Percentiles rank a stretch among this genome's conserved stretches.
These are phyloP conservation scores for Kwoniella shivajii DNA, from an alignment of 1,284 basidiomycete species.

Conservation along the genomic window DNA sequence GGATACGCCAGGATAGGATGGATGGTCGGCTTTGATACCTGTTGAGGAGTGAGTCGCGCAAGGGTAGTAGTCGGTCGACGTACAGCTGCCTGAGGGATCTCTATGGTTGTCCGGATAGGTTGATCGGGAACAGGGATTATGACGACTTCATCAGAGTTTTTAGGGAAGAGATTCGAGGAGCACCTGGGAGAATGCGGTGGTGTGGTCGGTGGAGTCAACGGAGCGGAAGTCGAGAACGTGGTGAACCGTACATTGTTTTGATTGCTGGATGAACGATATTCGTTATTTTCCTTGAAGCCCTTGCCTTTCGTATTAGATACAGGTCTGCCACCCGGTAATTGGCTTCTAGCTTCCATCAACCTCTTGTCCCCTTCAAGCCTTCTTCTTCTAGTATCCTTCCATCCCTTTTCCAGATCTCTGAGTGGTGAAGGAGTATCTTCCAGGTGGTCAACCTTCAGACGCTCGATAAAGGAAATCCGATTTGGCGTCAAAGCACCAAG, in stretches of 20 bases:
- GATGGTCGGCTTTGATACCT: not conserved
- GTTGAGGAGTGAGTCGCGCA: not conserved
- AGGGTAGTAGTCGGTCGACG: no score
- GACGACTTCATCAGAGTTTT: no score
- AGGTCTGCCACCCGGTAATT: no score
- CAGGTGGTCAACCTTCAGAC: not conserved
- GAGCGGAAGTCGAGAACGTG: slow-evolving; percentile 10
- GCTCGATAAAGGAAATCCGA: no score
- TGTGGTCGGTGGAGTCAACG: slow-evolving; percentile 14
- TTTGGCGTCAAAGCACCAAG: no score
- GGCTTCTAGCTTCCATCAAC: no score
- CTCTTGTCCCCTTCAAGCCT: no score
- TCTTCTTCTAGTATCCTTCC: slow-evolving; percentile 31
- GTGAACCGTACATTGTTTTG: slow-evolving; percentile 7
- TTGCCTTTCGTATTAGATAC: not conserved
- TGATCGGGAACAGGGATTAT: no score
- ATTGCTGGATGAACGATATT: not conserved
- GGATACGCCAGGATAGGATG: slow-evolving; percentile 23
- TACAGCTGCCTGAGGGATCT: no score
- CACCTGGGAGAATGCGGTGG: not conserved
- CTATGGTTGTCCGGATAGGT: no score
- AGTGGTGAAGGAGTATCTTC: slow-evolving; percentile 40
- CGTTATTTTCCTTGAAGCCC: not conserved
- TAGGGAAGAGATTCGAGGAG: not conserved
- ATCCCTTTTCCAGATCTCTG: slow-evolving; percentile 37